A percentile compares a stretch with the other conserved stretches of the same genome.
Conservation (phyloP, 495 filamentous ascomycete genomes). For the Xanthoparmelia taractica region DNA sequence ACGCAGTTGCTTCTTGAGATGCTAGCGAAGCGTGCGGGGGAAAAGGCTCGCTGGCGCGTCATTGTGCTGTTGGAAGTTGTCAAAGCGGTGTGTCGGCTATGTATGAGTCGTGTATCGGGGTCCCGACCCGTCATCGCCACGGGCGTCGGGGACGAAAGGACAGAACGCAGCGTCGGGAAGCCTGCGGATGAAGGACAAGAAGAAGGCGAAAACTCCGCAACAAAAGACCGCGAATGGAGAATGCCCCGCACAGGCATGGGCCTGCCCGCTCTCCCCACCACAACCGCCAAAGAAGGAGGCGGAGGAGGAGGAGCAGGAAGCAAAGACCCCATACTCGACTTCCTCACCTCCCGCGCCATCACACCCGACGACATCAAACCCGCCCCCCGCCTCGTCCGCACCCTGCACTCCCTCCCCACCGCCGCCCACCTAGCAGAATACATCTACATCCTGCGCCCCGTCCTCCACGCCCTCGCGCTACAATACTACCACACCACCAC, state of each 20-base stretch:
- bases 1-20: constrained; percentile 84
- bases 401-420: constrained; percentile 54
- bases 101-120: constrained; percentile 73
- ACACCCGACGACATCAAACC: constrained; percentile 96
- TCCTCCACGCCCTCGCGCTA: constrained; percentile 82
- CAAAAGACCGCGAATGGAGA: constrained; percentile 55
- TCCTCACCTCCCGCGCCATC: constrained; percentile 83
- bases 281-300: too few species aligned
- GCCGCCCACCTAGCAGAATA: constrained; percentile 77
- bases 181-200: constrained; percentile 40
- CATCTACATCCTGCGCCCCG: constrained; percentile 83
- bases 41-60: constrained; percentile 79
- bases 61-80: constrained; percentile 78
- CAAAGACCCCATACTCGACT: constrained; percentile 51
- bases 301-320: too few species aligned
- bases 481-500: too few species aligned
- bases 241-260: constrained; percentile 90
- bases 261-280: constrained; percentile 69
- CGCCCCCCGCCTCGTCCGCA: constrained; percentile 71
- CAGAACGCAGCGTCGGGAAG: constrained; percentile 18
- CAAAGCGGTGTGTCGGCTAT: constrained; percentile 78
- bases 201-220: too few species aligned
- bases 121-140: constrained; percentile 19
- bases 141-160: constrained; percentile 16
- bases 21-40: constrained; percentile 71